A percentile compares a stretch with the other conserved stretches of the same genome.
Evolutionary conservation across 768 basidiomycete species (phyloP).

Genomic region (Psilocybe azurescens): DNA sequence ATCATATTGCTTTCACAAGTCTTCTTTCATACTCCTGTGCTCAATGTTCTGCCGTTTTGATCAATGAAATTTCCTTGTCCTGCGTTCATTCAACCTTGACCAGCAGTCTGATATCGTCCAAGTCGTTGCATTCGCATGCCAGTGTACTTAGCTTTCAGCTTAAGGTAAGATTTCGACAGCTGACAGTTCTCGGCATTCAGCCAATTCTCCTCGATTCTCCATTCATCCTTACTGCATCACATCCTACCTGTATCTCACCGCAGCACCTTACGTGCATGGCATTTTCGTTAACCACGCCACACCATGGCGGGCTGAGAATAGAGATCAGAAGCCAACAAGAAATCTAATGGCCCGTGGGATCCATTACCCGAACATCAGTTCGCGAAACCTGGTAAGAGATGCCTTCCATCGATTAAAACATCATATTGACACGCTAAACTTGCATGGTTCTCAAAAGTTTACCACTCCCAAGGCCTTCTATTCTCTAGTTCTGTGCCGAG

Average conservation of each 20-base stretch:
- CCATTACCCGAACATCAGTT: background rate
- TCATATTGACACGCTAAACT: slow-evolving; percentile 18
- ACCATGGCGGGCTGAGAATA: slow-evolving; percentile 10
- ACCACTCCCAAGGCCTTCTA: background rate
- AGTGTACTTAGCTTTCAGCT: background rate
- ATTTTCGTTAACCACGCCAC: slow-evolving; percentile 10
- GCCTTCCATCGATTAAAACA: slow-evolving; percentile 13
- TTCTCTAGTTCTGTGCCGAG: slow-evolving; percentile 3
- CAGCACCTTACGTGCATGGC: slow-evolving; percentile 16
- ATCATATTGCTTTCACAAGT: background rate
- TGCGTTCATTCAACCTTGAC: slow-evolving; percentile 1
- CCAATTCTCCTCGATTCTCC: slow-evolving; percentile 3
- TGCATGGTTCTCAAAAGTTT: background rate
- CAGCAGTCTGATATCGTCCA: background rate
- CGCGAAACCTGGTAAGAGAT: background rate
- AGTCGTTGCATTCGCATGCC: slow-evolving; percentile 10
- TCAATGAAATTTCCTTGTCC: slow-evolving; percentile 10
- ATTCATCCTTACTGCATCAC: background rate
- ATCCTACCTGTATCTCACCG: slow-evolving; percentile 8
- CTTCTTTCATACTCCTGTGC: background rate
- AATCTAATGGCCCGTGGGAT: slow-evolving; percentile 11
- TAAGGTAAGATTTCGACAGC: background rate
- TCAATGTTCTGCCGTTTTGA: slow-evolving; percentile 4
- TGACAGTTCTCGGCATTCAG: background rate
- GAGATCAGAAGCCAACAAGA: slow-evolving; percentile 11